Base-by-base conservation (phyloP, 805 yeast genomes). In the Komagataella mondaviorum region DNA sequence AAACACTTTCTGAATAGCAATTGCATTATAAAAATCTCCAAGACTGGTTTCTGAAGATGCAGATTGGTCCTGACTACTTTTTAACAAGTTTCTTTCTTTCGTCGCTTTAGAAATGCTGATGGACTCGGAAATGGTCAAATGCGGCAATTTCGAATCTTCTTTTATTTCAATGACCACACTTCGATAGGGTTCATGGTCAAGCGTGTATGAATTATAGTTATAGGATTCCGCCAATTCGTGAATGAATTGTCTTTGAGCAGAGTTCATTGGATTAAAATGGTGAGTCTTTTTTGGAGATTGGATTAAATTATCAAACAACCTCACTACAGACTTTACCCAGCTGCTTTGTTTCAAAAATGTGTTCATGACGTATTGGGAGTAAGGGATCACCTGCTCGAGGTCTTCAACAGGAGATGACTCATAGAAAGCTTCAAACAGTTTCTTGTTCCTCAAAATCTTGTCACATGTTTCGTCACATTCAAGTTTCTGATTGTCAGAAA, bases 111-210 rank as follows among this genome's bases (percentile, higher is more conserved):
- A 54, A 53, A 59, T 62, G 39, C 54, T 59, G 46, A 55, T 63
- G 60, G 43, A 36, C 57, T 76, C 76, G 24, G 66, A 67, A n/a
- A 84, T 64, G 1, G 73, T 68, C 46, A 72, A 57, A 8, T 60
- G 57, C 0, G 88, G 87, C 2, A 68, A 52, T 7, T 55, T 58
- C 0, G 70, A 61, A 1, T 51, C 55, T 10, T 57, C 53, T 6
- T 62, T 60, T 47, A 71, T 63, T 49, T 70, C 66, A n/a, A 88
- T 71, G 55, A 77, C 81, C 0, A 88, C 91, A 8, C 84, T 77
- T 54, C 96, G 65, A 50, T 78, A 71, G 0, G 96, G 96, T 56
- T 88, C 96, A 2, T 77, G 78, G 63, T 87, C 96, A 55, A 86
- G 93, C 1, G 90, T 77, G 58, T 85, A 89, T 0, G 84, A 71